Evolutionary conservation across 2,329 filamentous ascomycete genomes (phyloP).

Genomic region (Dothidotthia symphoricarpi): DNA sequence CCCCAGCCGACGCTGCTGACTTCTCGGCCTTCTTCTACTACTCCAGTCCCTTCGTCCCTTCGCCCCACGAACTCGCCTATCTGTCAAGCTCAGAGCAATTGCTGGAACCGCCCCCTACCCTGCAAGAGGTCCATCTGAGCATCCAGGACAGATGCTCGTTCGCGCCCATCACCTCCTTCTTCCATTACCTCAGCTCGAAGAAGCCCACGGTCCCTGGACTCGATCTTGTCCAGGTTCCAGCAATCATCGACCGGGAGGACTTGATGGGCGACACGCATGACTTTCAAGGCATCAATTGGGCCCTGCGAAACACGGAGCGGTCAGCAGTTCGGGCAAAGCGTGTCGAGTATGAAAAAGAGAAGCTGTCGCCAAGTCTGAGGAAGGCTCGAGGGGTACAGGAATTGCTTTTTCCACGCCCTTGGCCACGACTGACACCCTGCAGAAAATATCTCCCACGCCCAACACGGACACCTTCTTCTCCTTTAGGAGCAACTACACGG

Average conservation of each 20-base stretch:
- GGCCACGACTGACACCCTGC: conserved; percentile 10
- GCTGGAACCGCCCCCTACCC: conserved; percentile 23
- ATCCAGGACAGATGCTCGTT: conserved; percentile 33
- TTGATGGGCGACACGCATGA: conserved; percentile 38
- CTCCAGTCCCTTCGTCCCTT: conserved; percentile 4
- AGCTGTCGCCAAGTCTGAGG: conserved; percentile 16
- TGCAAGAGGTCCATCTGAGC: conserved; percentile 30
- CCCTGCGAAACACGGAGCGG: conserved; percentile 29
- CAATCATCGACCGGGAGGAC: conserved; percentile 31
- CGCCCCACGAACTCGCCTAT: conserved; percentile 1
- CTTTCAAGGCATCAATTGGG: conserved; percentile 43
- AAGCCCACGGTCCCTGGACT: conserved; percentile 19
- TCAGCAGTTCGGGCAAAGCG: conserved; percentile 26
- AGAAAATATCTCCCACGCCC: conserved; percentile 29
- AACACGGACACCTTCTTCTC: conserved; percentile 49
- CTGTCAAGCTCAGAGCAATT: conserved; percentile 14
- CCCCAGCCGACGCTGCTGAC: conserved; percentile 3
- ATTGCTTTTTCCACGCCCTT: background rate
- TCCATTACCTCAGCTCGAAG: conserved; percentile 18
- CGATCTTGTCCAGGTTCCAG: conserved; percentile 25
- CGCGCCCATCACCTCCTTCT: conserved; percentile 30
- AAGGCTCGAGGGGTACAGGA: conserved; percentile 21
- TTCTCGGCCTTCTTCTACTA: conserved; percentile 1
- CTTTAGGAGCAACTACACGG: conserved; percentile 51
- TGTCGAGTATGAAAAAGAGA: conserved; percentile 20